Percentiles rank a stretch among this genome's conserved stretches.
Evolutionary conservation across 1,139 yeast genomes (phyloP).

Genomic region (Suhomyces atakaporum): DNA sequence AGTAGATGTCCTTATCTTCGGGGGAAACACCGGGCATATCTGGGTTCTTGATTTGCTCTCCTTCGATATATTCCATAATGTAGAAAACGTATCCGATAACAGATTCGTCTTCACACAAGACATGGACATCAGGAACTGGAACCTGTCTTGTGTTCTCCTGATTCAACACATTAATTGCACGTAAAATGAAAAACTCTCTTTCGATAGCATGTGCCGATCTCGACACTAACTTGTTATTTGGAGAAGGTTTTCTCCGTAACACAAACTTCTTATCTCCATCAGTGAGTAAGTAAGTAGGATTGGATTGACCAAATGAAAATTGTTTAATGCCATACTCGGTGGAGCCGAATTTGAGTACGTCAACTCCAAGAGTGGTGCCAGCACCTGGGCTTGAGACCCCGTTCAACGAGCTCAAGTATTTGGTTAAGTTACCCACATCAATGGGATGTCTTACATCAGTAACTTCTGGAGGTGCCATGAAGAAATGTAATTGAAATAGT

Average conservation of each 20-base stretch:
- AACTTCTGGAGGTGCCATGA: conserved; percentile 20
- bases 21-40: conserved; percentile 42
- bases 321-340: conserved; percentile 37
- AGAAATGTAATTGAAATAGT: not conserved
- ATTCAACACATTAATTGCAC: conserved; percentile 44
- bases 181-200: conserved; percentile 58
- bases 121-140: conserved; percentile 50
- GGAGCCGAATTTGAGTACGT: conserved; percentile 14
- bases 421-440: conserved; percentile 16
- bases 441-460: conserved; percentile 26
- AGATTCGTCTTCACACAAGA: conserved; percentile 55
- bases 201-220: conserved; percentile 68
- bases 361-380: conserved; percentile 16
- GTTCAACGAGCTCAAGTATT: conserved; percentile 12
- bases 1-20: conserved; percentile 30
- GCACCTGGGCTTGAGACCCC: not conserved
- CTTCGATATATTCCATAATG: conserved; percentile 61
- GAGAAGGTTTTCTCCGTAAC: conserved; percentile 62
- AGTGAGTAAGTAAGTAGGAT: conserved; percentile 59
- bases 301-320: conserved; percentile 67
- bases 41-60: conserved; percentile 61
- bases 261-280: conserved; percentile 51
- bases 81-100: conserved; percentile 56
- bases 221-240: conserved; percentile 53
- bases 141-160: conserved; percentile 31